Base-by-base conservation (phyloP, 202 grass and related monocot species). In the Panicum hallii region DNA sequence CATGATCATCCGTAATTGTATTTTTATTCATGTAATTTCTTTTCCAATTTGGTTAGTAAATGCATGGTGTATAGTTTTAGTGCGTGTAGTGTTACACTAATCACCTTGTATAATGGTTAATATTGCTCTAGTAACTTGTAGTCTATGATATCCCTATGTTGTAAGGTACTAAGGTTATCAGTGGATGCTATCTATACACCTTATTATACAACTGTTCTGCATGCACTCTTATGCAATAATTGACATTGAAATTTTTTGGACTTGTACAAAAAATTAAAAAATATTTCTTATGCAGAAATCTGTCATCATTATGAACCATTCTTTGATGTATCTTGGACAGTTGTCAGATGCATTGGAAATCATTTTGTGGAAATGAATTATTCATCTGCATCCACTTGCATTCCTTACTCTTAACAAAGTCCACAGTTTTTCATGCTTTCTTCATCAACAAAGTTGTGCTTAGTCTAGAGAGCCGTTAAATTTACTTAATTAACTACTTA, bases 81-180 rank as follows among this genome's bases (percentile, higher is more conserved):
- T 77, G 44, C 22, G 14, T 47, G 30, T 70, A 67, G 16, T 23
- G 62, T 66, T 40, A 28, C 63, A 64, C 53, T 14, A 6, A 69
- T 2, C 52, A 82, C 32, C 46, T 82, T 69, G 14, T 82, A 64
- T 63, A 34, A 34, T 81, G 42, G 13, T 41, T 16, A 56, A 19
- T 63, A 76, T 12, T 53, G 14, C 22, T 54, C 40, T 32, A 22
- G 9, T 32, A 64, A 28, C 66, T 13, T 67, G 10, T 38, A 11
- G 16, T 76, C 2, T 82, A 61, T 67, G 28, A 79, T 46, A 57
- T 55, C 11, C 5, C 32, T 64, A 50, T 11, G 4, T 57, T 9
- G 14, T 32, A 82, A 46, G 7, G 48, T 49, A 14, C 13, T 16
- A 79, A 11, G 11, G 20, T 36, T 82, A 47, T 47, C 14, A 60